These are phyloP conservation scores for Conticribra weissflogii DNA, from an alignment of 108 stramenopile species.

Conservation along the genomic window DNA sequence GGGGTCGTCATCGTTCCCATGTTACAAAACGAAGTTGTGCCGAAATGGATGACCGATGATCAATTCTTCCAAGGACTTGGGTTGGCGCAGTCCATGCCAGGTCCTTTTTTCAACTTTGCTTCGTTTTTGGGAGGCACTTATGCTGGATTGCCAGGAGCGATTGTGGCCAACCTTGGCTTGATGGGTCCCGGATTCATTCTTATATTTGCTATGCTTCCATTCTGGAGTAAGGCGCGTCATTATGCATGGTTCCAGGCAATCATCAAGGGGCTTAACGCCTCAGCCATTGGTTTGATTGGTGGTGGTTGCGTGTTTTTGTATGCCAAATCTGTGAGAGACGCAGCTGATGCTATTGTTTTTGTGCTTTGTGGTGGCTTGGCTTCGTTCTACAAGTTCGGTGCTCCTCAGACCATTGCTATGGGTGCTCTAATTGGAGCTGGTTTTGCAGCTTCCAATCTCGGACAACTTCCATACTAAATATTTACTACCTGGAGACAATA, in stretches of 20 bases:
- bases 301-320: slow-evolving; percentile 88
- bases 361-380: slow-evolving; percentile 63
- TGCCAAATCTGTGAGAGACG: slow-evolving; percentile 63
- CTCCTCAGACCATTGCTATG: slow-evolving; percentile 68
- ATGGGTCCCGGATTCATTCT: slow-evolving; percentile 91
- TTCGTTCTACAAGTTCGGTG: slow-evolving; percentile 63
- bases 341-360: slow-evolving; percentile 88
- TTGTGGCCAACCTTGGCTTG: slow-evolving; percentile 83
- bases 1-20: slow-evolving; percentile 94
- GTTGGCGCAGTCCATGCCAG: slow-evolving; percentile 75
- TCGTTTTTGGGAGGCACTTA: slow-evolving; percentile 91
- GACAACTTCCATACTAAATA: slow-evolving; percentile 48
- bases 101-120: slow-evolving; percentile 91
- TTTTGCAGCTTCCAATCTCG: slow-evolving; percentile 58
- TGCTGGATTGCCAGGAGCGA: slow-evolving; percentile 81
- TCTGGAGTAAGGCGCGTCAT: slow-evolving; percentile 90
- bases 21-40: slow-evolving; percentile 91
- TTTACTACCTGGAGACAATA: too few relatives aligned
- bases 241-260: slow-evolving; percentile 72
- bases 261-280: slow-evolving; percentile 83
- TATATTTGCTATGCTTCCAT: slow-evolving; percentile 92
- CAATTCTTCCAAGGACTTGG: slow-evolving; percentile 70
- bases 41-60: slow-evolving; percentile 85
- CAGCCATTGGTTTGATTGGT: slow-evolving; percentile 87
- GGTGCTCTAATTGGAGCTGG: slow-evolving; percentile 84